Evolutionary conservation across 1,139 yeast species (phyloP).

Genomic region (Zygosaccharomyces pseudobailii): DNA sequence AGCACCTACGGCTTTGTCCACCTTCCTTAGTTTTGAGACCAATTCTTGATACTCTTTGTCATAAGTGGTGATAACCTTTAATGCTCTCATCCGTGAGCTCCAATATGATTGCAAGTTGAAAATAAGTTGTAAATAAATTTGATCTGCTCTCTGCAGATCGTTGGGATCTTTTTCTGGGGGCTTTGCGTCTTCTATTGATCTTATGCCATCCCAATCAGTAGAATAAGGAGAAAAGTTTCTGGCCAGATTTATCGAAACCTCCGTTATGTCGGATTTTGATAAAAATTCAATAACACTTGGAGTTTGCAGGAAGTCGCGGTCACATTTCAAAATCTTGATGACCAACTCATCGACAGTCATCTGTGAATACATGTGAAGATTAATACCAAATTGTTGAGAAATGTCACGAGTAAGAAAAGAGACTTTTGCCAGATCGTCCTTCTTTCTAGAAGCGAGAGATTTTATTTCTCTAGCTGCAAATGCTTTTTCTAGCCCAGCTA

Average conservation of each 20-base stretch:
- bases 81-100: constrained; percentile 73
- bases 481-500: constrained; percentile 66
- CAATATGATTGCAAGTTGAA: constrained; percentile 75
- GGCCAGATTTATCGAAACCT: constrained; percentile 58
- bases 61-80: constrained; percentile 53
- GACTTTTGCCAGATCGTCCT: constrained; percentile 47
- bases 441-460: constrained; percentile 40
- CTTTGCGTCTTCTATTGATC: constrained; percentile 30
- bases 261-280: constrained; percentile 60
- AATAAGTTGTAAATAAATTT: constrained; percentile 66
- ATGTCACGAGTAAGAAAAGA: constrained; percentile 64
- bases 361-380: constrained; percentile 56
- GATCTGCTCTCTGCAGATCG: constrained; percentile 72
- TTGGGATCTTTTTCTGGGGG: constrained; percentile 70
- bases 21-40: constrained; percentile 51
- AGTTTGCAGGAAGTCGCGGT: constrained; percentile 49
- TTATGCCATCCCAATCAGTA: constrained; percentile 45
- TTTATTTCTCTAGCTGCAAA: constrained; percentile 79
- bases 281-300: constrained; percentile 68
- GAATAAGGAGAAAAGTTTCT: constrained; percentile 64
- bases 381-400: constrained; percentile 76
- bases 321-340: constrained; percentile 57
- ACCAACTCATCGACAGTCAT: constrained; percentile 55
- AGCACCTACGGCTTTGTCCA: constrained; percentile 62
- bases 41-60: constrained; percentile 71